Conservation (phyloP, 1,139 yeast genomes). For the Magnusiomyces suaveolens region DNA sequence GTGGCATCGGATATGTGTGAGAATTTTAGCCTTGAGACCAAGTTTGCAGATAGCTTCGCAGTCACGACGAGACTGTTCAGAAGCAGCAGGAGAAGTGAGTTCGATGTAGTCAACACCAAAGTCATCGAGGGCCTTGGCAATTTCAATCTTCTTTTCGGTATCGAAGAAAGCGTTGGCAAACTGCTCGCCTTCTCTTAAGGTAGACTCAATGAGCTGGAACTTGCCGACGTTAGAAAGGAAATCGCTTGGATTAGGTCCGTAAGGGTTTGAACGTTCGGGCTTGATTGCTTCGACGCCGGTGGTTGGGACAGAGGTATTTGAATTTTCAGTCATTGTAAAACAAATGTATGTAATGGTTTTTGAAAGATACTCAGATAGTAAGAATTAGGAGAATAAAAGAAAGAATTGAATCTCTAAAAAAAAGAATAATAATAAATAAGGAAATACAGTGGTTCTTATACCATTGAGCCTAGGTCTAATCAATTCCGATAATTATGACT, state of each 20-base stretch:
- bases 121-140: slow-evolving; percentile 94
- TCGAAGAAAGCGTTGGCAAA: slow-evolving; percentile 94
- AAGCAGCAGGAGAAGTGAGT: slow-evolving; percentile 94
- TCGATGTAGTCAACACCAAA: slow-evolving; percentile 98
- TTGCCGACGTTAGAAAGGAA: slow-evolving; percentile 79
- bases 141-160: slow-evolving; percentile 93
- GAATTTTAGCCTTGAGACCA: slow-evolving; percentile 89
- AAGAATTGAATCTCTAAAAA: background rate
- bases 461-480: too few species aligned
- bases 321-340: slow-evolving; percentile 2
- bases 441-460: too few species aligned
- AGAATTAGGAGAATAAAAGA: slow-evolving; percentile 2
- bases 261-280: slow-evolving; percentile 51
- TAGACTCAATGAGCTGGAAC: slow-evolving; percentile 89
- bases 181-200: slow-evolving; percentile 97
- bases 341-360: too few species aligned
- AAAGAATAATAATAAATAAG: too few species aligned
- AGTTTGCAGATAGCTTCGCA: slow-evolving; percentile 97
- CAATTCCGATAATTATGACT: too few species aligned
- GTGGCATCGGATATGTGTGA: slow-evolving; percentile 90
- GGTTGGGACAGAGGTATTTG: slow-evolving; percentile 4
- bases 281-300: slow-evolving; percentile 14
- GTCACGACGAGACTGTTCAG: slow-evolving; percentile 85
- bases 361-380: too few species aligned
- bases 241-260: slow-evolving; percentile 93